phyloP scores from a whole-genome alignment of 148 eudicot species.

The Rhododendron ovatum region DNA sequence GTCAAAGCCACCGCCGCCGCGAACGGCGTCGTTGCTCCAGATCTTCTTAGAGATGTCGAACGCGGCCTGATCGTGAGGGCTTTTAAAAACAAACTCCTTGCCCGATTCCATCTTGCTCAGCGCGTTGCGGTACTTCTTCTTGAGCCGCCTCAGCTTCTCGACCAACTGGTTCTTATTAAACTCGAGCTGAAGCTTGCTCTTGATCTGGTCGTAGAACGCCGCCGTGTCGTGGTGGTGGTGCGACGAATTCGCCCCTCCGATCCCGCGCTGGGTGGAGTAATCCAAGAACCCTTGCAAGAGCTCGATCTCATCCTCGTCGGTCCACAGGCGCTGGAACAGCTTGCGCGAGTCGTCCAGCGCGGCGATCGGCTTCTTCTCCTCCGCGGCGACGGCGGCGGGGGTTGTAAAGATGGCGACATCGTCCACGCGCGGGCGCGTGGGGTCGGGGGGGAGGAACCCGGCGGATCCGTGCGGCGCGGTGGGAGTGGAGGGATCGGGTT shows the following conservation, averaged over 20 bases:
- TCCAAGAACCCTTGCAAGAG: constrained; percentile 75
- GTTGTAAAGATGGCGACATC: constrained; percentile 3
- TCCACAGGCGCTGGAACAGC: constrained; percentile 82
- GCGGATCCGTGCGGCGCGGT: constrained; percentile 11
- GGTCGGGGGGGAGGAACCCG: constrained; percentile 20
- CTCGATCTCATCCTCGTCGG: constrained; percentile 96
- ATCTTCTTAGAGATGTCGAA: constrained; percentile 79
- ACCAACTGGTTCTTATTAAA: constrained; percentile 90
- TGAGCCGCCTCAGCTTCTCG: constrained; percentile 79
- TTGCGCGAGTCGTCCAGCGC: constrained; percentile 58
- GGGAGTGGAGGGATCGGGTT: constrained; percentile 14
- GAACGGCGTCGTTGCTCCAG: constrained; percentile 43
- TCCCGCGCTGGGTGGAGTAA: constrained; percentile 34
- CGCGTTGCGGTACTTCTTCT: constrained; percentile 82
- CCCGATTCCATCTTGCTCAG: constrained; percentile 55
- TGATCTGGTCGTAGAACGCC: constrained; percentile 95
- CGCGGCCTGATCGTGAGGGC: constrained; percentile 80
- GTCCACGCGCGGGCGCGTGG: constrained; percentile 26
- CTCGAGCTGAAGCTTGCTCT: constrained; percentile 67
- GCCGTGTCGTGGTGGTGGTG: constrained; percentile 83
- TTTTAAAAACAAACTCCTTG: constrained; percentile 70
- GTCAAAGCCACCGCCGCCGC: constrained; percentile 31
- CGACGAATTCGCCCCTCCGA: constrained; percentile 35
- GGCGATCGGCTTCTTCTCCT: constrained; percentile 39
- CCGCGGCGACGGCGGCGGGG: constrained; percentile 19